Evolutionary conservation across 768 basidiomycete genomes (phyloP).

Genomic region (Leucocoprinus birnbaumii): DNA sequence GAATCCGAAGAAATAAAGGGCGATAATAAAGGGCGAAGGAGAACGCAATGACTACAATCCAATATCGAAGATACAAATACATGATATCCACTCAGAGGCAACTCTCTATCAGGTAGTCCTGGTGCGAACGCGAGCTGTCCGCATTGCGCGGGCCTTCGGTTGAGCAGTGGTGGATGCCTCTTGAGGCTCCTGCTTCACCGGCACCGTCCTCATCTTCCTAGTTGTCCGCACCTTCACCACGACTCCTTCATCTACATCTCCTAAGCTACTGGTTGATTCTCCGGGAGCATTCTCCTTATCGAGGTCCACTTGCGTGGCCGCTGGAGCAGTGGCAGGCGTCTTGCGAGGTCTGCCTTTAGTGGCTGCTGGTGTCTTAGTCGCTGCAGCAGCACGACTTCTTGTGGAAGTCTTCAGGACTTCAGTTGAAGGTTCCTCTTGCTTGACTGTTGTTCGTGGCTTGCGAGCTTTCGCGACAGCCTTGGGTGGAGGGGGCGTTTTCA

Average conservation of each 20-base stretch:
- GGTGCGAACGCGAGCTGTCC: conserved; percentile 31
- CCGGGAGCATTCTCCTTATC: conserved; percentile 40
- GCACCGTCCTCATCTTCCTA: conserved; percentile 25
- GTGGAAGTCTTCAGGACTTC: not conserved
- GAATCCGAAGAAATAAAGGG: no score
- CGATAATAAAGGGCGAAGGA: no score
- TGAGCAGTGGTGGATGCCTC: conserved; percentile 16
- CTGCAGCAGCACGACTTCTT: conserved; percentile 1
- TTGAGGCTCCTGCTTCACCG: conserved; percentile 22
- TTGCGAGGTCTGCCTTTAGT: conserved; percentile 18
- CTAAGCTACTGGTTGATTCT: conserved; percentile 14
- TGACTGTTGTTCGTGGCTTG: conserved; percentile 19
- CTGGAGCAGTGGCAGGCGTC: conserved; percentile 33
- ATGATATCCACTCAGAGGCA: no score
- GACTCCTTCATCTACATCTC: conserved; percentile 25
- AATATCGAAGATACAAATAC: not conserved
- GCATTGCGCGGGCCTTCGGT: conserved; percentile 26
- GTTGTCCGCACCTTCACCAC: conserved; percentile 33
- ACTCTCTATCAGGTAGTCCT: conserved; percentile 21
- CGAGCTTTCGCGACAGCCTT: conserved; percentile 17
- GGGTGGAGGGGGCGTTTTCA: conserved; percentile 14
- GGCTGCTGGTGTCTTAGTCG: conserved; percentile 13
- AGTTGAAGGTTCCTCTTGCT: conserved; percentile 10
- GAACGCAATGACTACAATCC: no score
- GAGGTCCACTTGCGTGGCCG: conserved; percentile 23